These are phyloP conservation scores for Vitis hybrid DNA, from an alignment of 177 flowering plant genomes.

Conservation along the genomic window DNA sequence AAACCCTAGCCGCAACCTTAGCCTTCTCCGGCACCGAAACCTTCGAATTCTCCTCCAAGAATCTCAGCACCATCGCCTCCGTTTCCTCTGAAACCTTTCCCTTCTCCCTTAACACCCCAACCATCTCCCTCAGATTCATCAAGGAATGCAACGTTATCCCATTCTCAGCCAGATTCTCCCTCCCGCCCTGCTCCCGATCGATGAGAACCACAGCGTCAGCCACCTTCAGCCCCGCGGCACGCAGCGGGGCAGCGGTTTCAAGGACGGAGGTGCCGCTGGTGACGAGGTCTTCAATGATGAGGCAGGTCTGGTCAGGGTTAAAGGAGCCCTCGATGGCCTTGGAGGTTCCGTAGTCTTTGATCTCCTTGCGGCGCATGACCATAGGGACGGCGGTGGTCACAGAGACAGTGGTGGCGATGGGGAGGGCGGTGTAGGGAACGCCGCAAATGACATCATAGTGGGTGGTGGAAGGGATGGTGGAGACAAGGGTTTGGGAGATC, in stretches of 20 bases:
- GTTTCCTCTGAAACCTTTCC: slow-evolving; percentile 75
- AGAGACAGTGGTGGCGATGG: slow-evolving; percentile 82
- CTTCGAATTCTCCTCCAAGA: slow-evolving; percentile 66
- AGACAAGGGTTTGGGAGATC: slow-evolving; percentile 65
- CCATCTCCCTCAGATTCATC: slow-evolving; percentile 75
- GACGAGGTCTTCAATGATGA: slow-evolving; percentile 79
- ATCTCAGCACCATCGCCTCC: slow-evolving; percentile 40
- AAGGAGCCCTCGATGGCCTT: slow-evolving; percentile 77
- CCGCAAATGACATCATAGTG: slow-evolving; percentile 75
- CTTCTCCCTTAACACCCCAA: slow-evolving; percentile 57
- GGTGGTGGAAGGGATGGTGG: slow-evolving; percentile 50
- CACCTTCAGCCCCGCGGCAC: slow-evolving; percentile 73
- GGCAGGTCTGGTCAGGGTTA: slow-evolving; percentile 40
- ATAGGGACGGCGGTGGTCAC: slow-evolving; percentile 58
- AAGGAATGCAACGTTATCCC: slow-evolving; percentile 77
- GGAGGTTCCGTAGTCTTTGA: slow-evolving; percentile 80
- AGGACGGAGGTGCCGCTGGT: slow-evolving; percentile 87
- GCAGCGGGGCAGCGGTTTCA: slow-evolving; percentile 78
- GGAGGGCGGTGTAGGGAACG: slow-evolving; percentile 93
- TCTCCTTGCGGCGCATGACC: slow-evolving; percentile 91
- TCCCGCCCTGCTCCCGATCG: slow-evolving; percentile 92
- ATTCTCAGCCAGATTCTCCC: slow-evolving; percentile 73
- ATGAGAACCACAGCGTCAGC: slow-evolving; percentile 86
- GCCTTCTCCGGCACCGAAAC: slow-evolving; percentile 37
- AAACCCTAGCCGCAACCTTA: slow-evolving; percentile 21